phyloP scores from a whole-genome alignment of 768 basidiomycete genomes.

The Pleurotus tuber-regium region DNA sequence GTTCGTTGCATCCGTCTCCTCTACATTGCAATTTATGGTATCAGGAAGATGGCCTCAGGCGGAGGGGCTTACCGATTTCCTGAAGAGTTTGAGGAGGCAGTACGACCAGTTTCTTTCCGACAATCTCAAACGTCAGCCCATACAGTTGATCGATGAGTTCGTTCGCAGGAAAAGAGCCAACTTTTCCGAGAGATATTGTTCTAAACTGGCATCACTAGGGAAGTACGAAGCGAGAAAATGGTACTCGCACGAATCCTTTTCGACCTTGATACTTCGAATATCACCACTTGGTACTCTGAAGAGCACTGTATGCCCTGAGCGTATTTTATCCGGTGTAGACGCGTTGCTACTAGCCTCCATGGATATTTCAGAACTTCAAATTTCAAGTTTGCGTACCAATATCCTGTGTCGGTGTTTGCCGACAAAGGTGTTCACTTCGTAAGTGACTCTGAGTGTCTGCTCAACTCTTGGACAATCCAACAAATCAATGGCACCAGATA shows the following conservation, averaged over 20 bases:
- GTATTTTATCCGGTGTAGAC: neutral
- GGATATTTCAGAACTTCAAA: too few species aligned
- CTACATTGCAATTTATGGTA: constrained; percentile 41
- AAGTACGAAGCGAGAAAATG: neutral
- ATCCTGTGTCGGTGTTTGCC: too few species aligned
- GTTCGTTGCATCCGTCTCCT: constrained; percentile 97
- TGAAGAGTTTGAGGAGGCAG: constrained; percentile 62
- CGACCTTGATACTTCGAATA: constrained; percentile 70
- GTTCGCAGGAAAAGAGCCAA: constrained; percentile 77
- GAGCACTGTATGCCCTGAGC: constrained; percentile 72
- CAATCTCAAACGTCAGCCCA: constrained; percentile 87
- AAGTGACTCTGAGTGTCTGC: too few species aligned
- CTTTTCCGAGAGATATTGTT: constrained; percentile 74
- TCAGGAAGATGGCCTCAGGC: neutral
- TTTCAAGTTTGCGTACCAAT: too few species aligned
- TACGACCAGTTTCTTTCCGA: constrained; percentile 62
- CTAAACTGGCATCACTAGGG: constrained; percentile 34
- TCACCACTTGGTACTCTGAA: constrained; percentile 79
- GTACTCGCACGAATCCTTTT: constrained; percentile 62
- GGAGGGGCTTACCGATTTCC: constrained; percentile 68
- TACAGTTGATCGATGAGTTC: constrained; percentile 82
- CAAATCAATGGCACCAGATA: neutral
- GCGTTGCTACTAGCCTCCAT: too few species aligned
- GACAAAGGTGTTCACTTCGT: too few species aligned
- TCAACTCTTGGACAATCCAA: too few species aligned